Percentiles rank a stretch among this genome's conserved stretches.
Evolutionary conservation across 2,329 filamentous ascomycete genomes (phyloP).

Genomic region (Microdochium paspali): DNA sequence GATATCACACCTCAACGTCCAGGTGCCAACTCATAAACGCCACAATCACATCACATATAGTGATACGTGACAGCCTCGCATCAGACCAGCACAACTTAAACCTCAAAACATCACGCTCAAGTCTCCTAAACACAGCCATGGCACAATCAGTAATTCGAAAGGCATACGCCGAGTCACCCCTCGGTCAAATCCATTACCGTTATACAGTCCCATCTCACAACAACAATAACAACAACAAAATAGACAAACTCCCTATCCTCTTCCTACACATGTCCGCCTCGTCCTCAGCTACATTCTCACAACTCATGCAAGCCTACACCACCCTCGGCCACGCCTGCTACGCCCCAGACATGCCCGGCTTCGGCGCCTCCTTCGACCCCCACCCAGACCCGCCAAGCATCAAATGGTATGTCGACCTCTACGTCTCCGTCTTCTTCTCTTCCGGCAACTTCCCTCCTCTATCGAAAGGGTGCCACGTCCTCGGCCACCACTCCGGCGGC

Average conservation of each 20-base stretch:
- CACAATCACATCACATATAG: too few species aligned
- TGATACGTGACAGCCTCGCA: too few species aligned
- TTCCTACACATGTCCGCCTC: slow-evolving; percentile 7
- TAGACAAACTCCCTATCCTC: not conserved
- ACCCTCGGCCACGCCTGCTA: slow-evolving; percentile 6
- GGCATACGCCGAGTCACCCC: slow-evolving; percentile 3
- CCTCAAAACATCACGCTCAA: too few species aligned
- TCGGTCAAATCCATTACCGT: slow-evolving; percentile 5
- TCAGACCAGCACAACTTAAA: too few species aligned
- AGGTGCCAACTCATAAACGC: too few species aligned
- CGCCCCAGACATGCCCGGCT: slow-evolving; percentile 11
- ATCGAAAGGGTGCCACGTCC: slow-evolving; percentile 4
- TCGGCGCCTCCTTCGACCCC: slow-evolving; percentile 8
- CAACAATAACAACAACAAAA: not conserved
- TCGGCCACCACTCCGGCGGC: slow-evolving; percentile 9
- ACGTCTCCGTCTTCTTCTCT: slow-evolving; percentile 2
- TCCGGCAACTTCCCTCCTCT: not conserved
- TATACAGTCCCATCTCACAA: slow-evolving; percentile 2
- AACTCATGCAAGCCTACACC: slow-evolving; percentile 2
- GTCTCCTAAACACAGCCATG: slow-evolving; percentile 1
- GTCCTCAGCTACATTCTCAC: slow-evolving; percentile 3
- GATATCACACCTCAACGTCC: not conserved
- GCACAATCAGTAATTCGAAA: not conserved
- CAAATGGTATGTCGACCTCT: slow-evolving; percentile 5
- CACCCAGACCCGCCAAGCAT: slow-evolving; percentile 5